Evolutionary conservation across 1,284 basidiomycete genomes (phyloP), one percentile per base, ranked within the genome.

Genomic region (Cutaneotrichosporon sp.): DNA sequence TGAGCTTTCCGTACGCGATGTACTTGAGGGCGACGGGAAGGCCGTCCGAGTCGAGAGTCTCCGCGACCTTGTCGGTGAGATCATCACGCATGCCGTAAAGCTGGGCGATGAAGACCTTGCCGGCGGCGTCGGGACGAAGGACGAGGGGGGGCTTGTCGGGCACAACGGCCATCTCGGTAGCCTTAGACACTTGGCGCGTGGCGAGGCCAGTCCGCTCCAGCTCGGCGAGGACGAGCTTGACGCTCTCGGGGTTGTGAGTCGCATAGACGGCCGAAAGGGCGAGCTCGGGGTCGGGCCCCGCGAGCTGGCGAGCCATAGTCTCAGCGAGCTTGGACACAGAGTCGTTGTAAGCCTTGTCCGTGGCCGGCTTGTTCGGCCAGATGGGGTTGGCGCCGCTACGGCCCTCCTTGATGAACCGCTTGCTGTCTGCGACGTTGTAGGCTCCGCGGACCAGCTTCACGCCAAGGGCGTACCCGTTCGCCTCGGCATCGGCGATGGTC

Each of bases 371-470:
- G 65, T 41, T 35, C 37, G 52, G 63, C 77, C 77, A 79, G 52
- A 78, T 75, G 25, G 78, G 77, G 57, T 74, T 74, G 5, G 68
- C 61, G 20, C 70, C 71, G 16, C 55, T 51, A 32, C 69, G 61
- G 17, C 63, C 62, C 38, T 72, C 68, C 24, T 61, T 51, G 31
- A 55, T 51, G 74, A 74, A 76, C 53, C 67, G 67, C 46, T 64
- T 49, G 35, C 70, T 52, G 70, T 97, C 94, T 51, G 86, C 80
- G 2, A 84, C 81, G 64, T 93, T 88, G 72, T 97, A 97, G 2
- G 93, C 93, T 0, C 93, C 94, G 22, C 94, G 84, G 29, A 97
- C 93, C 51, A 97, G 85, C 76, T 97, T 97, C 58, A 93, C 84
- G 16, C 93, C 93, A 2, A 97, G 81, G 0, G 86, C 79, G 71